Evolutionary conservation across 2,329 filamentous ascomycete species (phyloP), one percentile per base, ranked within the genome.

Genomic region (Paradendryphiella salina): DNA sequence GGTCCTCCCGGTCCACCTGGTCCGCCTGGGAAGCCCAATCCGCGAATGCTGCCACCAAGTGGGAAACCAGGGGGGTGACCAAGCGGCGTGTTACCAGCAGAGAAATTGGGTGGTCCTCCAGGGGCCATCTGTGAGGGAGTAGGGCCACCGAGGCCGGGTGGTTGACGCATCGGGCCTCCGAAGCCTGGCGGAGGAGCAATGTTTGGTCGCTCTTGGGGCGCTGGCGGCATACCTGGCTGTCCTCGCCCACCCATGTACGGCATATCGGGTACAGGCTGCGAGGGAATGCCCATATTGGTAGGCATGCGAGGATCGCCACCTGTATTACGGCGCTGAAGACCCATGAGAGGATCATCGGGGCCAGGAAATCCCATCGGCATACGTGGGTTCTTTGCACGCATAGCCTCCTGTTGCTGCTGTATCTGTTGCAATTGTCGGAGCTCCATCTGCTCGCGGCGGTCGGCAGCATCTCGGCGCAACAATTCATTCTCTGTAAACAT

Each of bases 231-330:
- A 17, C 69, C 69, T 15, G 62, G 65, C 38, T 71, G 67, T 28
- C 66, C 65, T 31, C 66, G 62, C 38, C 60, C 63, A 14, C 63
- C 59, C 66, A 73, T 68, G 48, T 62, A 71, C 5, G 61, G 64
- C 57, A 72, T 65, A 6, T 74, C 71, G 11, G 67, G 69, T 9
- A 67, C 50, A 5, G 70, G 65, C 46, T 74, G 71, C 17, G 72
- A 73, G n/a, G 72, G 72, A 20, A 74, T 74, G 18, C 72, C 72
- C 72, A 74, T 74, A 47, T 74, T 74, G 20, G 67, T 71, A 57
- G 72, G 61, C 41, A 71, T 71, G 9, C 71, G 70, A 26, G 71
- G 65, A 31, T 69, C 63, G 20, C 68, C 69, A 15, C 65, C 67
- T 4, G 70, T 73, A 46, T 67, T 73, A 48, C 70, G 71, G 35